Percentiles rank a stretch among this genome's conserved stretches.
Conservation (phyloP, 352 stramenopile species). For the Phytophthora tentaculata region DNA sequence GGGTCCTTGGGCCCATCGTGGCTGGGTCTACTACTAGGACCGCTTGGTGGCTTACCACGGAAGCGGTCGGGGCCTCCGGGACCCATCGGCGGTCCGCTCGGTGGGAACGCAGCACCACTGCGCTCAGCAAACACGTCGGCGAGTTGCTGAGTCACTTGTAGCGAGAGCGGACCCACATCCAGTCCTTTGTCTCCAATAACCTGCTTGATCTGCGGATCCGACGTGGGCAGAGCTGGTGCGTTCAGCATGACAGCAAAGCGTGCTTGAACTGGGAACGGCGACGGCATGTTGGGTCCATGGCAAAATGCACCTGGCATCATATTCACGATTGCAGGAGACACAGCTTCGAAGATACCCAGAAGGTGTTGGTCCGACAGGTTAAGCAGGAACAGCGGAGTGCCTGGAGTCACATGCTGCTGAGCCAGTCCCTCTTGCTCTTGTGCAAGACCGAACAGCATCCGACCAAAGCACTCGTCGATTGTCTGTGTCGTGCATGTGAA, state of each 20-base stretch:
- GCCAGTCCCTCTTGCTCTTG: constrained; percentile 78
- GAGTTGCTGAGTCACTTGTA: constrained; percentile 72
- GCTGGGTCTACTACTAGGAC: constrained; percentile 13
- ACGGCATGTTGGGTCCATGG: constrained; percentile 56
- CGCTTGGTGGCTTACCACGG: constrained; percentile 27
- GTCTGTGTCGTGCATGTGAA: constrained; percentile 80
- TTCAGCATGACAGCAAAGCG: constrained; percentile 77
- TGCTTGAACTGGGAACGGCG: constrained; percentile 76
- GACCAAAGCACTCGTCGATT: constrained; percentile 90
- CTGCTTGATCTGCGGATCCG: constrained; percentile 77
- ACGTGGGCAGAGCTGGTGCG: constrained; percentile 69
- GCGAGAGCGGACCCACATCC: constrained; percentile 61
- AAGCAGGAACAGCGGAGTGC: constrained; percentile 85
- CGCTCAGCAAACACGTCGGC: constrained; percentile 79
- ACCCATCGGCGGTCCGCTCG: constrained; percentile 37
- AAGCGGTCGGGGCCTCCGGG: constrained; percentile 29
- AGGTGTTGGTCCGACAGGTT: constrained; percentile 88
- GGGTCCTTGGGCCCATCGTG: constrained; percentile 35
- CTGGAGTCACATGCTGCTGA: constrained; percentile 66
- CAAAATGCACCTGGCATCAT: constrained; percentile 84
- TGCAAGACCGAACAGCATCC: constrained; percentile 81
- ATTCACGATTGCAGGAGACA: constrained; percentile 74
- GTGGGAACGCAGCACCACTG: constrained; percentile 52
- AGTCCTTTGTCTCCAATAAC: constrained; percentile 69
- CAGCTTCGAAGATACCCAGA: constrained; percentile 86